Evolutionary conservation across 495 filamentous ascomycete species (phyloP), one percentile per base, ranked within the genome.

Genomic region (Sordaria brevicollis): DNA sequence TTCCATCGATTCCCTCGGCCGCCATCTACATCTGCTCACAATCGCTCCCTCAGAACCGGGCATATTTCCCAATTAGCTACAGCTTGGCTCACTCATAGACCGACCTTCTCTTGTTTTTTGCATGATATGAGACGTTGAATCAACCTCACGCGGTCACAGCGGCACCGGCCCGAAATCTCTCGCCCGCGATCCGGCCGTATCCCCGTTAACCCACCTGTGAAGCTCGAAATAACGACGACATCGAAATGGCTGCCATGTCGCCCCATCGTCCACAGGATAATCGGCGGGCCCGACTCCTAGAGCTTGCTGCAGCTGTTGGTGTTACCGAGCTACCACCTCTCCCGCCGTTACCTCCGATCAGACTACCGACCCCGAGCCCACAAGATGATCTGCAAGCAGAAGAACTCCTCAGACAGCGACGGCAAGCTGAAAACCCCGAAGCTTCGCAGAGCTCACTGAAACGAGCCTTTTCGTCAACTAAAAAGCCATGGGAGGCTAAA

Each of bases 401-500:
- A 67, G 81, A 83, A 31, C 72, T 84, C 9, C 75, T 85, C 57
- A 81, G 81, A 73, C 77, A 78, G 3, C 83, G 76, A 34, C 79
- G 82, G 7, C 66, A 71, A 25, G 72, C 68, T 39, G 77, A 77
- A 11, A 72, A 69, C 17, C 74, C 75, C 33, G 72, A 79, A 31
- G 66, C 54, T 7, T 76, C 76, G 11, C 80, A 82, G 67, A 78
- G 76, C 21, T 69, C 76, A 13, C 72, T 85, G 31, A 80, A 79
- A 36, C 78, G 81, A 10, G 82, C 80, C 5, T 84, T 85, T 49
- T 78, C 80, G 2, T 79, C 80, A 4, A 81, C 76, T 71, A 77
- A 77, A n/a, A 84, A 83, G 71, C 78, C 82, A 38, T 84, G 82
- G 83, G 83, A 85, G 5, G 74, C 81, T 35, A 79, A 77, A 43